phyloP scores from a whole-genome alignment of 179 eudicot species.

The Actinidia polygama region DNA sequence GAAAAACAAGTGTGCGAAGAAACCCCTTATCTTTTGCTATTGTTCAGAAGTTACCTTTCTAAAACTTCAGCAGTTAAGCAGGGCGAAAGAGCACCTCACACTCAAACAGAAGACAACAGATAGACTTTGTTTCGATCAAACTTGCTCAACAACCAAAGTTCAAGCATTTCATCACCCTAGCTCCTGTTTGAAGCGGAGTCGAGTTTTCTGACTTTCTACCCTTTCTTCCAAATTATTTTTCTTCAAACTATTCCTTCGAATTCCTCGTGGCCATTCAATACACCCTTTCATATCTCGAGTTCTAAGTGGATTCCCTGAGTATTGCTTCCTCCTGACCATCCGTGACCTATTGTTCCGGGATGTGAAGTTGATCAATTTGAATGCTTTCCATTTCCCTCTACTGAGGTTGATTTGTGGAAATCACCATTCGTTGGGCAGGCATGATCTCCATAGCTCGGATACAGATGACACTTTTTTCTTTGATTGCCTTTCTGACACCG shows the following conservation, averaged over 20 bases:
- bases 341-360: slow-evolving; percentile 38
- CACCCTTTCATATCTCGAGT: slow-evolving; percentile 82
- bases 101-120: too few species aligned
- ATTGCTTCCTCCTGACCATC: slow-evolving; percentile 50
- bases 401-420: neutral
- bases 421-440: slow-evolving; percentile 19
- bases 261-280: slow-evolving; percentile 77
- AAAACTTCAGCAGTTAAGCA: too few species aligned
- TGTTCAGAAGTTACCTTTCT: too few species aligned
- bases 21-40: too few species aligned
- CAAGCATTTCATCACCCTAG: slow-evolving; percentile 3
- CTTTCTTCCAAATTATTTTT: slow-evolving; percentile 78
- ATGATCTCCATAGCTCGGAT: slow-evolving; percentile 71
- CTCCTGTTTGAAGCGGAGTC: slow-evolving; percentile 79
- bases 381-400: slow-evolving; percentile 22
- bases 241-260: slow-evolving; percentile 73
- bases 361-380: neutral
- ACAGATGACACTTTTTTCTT: slow-evolving; percentile 62
- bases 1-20: too few species aligned
- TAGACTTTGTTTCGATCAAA: too few species aligned
- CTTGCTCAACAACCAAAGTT: too few species aligned
- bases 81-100: too few species aligned
- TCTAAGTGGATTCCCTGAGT: slow-evolving; percentile 46
- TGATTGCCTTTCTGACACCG: slow-evolving; percentile 19
- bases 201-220: slow-evolving; percentile 78